Base-by-base conservation (phyloP, 345 rosid genomes). In the Melaleuca alternifolia region DNA sequence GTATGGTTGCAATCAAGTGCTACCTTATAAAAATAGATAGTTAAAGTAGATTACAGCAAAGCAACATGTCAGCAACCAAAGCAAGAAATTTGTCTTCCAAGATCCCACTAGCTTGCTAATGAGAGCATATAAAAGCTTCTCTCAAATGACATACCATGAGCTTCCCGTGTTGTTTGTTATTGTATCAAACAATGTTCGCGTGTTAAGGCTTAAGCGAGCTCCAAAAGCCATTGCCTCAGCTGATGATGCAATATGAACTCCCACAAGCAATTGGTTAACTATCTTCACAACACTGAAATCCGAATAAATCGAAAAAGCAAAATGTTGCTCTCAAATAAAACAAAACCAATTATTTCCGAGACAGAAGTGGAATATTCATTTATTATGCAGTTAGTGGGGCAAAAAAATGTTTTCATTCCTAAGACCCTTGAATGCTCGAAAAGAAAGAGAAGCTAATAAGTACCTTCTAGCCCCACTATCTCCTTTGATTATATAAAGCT, bases 171-270 rank as follows among this genome's bases (percentile, higher is more conserved):
- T 91, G 86, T 92, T 91, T 62, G 89, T 88, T 57, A 96, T 93
- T 54, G 91, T 90, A 89, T 95, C 89, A 85, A 95, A 97, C 83
- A 97, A 93, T 85, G 85, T 88, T 92, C 96, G 91, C 84, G 99
- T 92, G 87, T 91, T 92, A 88, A 97, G 98, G 88, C 99, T 96
- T 89, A 97, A 91, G 51, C 96, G 96, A 89, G 98, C 96, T 87
- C 98, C 99, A 86, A 96, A 93, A 79, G 99, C 99, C 94, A 97
- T 95, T 85, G 98, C 99, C 92, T 97, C 99, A 26, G 99, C 99
- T 87, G 98, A 92, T 87, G 97, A 91, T 89, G 98, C 99, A 86
- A 97, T 97, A 90, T 97, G 99, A 88, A 96, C 96, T 89, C 99
- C 99, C 85, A 98, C 99, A 90, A 97, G 99, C 90, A 97, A 89